Percentiles rank a stretch among this genome's conserved stretches.
phyloP scores from a whole-genome alignment of 1,284 basidiomycete genomes.

The Cryptococcus maquisensis region DNA sequence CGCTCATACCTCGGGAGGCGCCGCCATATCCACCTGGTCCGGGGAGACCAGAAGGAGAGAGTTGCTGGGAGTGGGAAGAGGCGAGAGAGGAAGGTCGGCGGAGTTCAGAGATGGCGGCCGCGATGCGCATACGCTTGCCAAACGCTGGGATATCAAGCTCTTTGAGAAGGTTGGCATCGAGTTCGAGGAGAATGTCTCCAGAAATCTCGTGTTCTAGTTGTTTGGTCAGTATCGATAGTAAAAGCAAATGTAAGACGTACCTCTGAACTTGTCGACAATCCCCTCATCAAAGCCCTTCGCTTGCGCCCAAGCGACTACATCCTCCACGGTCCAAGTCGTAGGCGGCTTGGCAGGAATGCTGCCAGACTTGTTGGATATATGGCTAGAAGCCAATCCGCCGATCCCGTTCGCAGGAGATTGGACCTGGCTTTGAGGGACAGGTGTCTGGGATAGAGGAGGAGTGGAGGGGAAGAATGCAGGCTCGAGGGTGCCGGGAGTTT shows the following conservation, averaged over 20 bases:
- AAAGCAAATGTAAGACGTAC: constrained; percentile 50
- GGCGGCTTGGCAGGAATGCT: constrained; percentile 11
- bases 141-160: constrained; percentile 94
- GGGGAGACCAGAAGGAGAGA: constrained; percentile 40
- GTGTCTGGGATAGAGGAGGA: constrained; percentile 17
- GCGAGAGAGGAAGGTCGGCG: constrained; percentile 60
- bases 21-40: constrained; percentile 4
- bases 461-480: constrained; percentile 25
- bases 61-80: constrained; percentile 34
- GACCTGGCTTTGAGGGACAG: neutral
- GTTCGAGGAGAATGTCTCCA: constrained; percentile 90
- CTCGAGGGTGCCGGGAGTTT: constrained; percentile 11
- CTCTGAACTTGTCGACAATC: constrained; percentile 78
- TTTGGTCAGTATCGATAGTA: constrained; percentile 6
- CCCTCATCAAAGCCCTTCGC: constrained; percentile 78
- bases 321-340: constrained; percentile 69
- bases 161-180: constrained; percentile 88
- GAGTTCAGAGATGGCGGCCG: constrained; percentile 90
- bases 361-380: constrained; percentile 3
- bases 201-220: constrained; percentile 90
- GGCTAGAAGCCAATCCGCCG: neutral
- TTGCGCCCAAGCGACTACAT: constrained; percentile 86
- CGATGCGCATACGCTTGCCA: constrained; percentile 88
- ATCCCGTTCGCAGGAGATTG: neutral
- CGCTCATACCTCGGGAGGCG: constrained; percentile 23